phyloP scores from a whole-genome alignment of 208 protist species.

The Trypanosoma grayi region DNA sequence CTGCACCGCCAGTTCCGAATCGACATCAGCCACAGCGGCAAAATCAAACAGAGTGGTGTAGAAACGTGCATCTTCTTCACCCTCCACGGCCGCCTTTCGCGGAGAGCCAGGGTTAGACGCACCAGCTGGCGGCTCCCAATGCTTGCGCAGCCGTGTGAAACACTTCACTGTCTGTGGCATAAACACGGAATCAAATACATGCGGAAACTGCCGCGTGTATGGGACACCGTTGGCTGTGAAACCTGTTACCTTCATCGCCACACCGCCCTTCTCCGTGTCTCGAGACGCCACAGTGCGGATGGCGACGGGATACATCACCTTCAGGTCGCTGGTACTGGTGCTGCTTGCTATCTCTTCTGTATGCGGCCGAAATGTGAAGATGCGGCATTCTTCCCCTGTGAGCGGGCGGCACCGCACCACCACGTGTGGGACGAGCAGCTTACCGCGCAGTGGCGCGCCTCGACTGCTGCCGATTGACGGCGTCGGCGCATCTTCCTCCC shows the following conservation, averaged over 20 bases:
- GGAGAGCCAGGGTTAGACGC: not conserved
- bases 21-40: not conserved
- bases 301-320: slow-evolving; percentile 6
- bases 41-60: slow-evolving; percentile 1
- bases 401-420: slow-evolving; percentile 9
- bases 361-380: not conserved
- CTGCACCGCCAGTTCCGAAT: not conserved
- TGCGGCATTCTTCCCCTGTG: slow-evolving; percentile 2
- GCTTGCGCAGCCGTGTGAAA: not conserved
- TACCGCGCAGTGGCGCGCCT: not conserved
- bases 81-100: not conserved
- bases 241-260: not conserved
- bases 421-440: slow-evolving; percentile 1
- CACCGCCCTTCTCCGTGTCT: not conserved
- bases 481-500: not conserved
- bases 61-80: not conserved
- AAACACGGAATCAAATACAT: slow-evolving; percentile 5
- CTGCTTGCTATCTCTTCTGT: not conserved
- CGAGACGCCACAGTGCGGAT: not conserved
- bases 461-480: not conserved
- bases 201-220: not conserved
- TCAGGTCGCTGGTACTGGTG: too few relatives aligned
- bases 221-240: not conserved
- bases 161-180: slow-evolving; percentile 4
- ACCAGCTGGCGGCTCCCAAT: not conserved